Base-by-base conservation (phyloP, 169 alveolate genomes). In the Eimeria maxima region DNA sequence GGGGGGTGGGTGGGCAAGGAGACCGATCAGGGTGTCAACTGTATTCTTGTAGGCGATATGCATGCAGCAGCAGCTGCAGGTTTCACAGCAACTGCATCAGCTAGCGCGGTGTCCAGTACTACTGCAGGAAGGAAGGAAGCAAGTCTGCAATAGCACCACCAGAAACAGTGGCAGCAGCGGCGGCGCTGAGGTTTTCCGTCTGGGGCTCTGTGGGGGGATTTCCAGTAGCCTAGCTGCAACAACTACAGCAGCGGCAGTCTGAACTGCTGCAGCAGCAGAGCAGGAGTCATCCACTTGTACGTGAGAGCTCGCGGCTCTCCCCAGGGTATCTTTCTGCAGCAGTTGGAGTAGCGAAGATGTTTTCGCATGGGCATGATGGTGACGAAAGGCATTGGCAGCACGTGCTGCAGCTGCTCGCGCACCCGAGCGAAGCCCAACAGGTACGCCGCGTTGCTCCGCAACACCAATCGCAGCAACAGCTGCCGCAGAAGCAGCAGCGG, bases 311-410 rank as follows among this genome's bases (percentile, higher is more conserved):
- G 8, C 13, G 63, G 80, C 93, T 33, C 42, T 44, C 16, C 60
- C 13, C 63, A 0, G 63, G 57, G 63, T 74, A 14, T 33, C 80
- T 2, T 18, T 27, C 20, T 29, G 55, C 67, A 33, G 81, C 81
- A 60, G 93, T 57, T 7, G 60, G 63, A 57, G 93, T 44, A 22
- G 38, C 93, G 63, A 38, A 55, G 42, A 57, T 55, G 74, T 33
- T 86, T 7, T 60, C 60, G 24, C 93, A 67, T 20, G 60, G 60
- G 18, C 71, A 89, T 16, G 84, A 44, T 33, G 71, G 69, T 42
- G 65, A 47, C 67, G 86, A 57, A 45, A 67, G 55, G 95, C 86
- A 89, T 55, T 89, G 83, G 87, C 95, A 89, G 95, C 84, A 60
- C 16, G 60, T 47, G 57, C 95, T 81, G 71, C 90, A 81, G 90